phyloP scores from a whole-genome alignment of 805 yeast genomes.

The Yueomyces sinensis region DNA sequence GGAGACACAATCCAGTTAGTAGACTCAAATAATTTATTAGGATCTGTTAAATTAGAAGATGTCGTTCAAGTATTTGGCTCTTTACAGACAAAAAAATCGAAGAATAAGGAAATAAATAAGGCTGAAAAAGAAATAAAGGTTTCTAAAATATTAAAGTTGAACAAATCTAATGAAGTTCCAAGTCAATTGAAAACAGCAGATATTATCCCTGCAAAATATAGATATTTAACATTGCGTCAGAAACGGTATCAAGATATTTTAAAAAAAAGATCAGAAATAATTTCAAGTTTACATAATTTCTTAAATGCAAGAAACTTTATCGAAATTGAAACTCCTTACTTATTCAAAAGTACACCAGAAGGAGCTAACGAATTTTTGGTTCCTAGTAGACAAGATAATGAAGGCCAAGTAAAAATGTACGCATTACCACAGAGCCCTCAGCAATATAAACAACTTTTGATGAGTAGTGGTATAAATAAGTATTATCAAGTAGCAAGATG shows the following conservation, averaged over 20 bases:
- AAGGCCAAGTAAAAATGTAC: conserved; percentile 36
- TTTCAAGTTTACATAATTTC: conserved; percentile 31
- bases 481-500: conserved; percentile 91
- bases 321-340: conserved; percentile 84
- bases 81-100: conserved; percentile 20
- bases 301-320: conserved; percentile 39
- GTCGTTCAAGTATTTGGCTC: conserved; percentile 54
- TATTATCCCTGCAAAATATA: conserved; percentile 60
- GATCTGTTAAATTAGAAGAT: conserved; percentile 55
- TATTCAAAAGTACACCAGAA: conserved; percentile 94
- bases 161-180: conserved; percentile 49
- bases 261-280: conserved; percentile 41
- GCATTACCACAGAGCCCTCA: conserved; percentile 98
- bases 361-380: conserved; percentile 95
- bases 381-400: conserved; percentile 56
- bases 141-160: conserved; percentile 39
- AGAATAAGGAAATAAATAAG: conserved; percentile 4
- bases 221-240: conserved; percentile 69
- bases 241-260: conserved; percentile 43
- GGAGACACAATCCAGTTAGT: conserved; percentile 57
- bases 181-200: conserved; percentile 49
- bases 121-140: conserved; percentile 49
- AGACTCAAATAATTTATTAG: conserved; percentile 28
- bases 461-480: conserved; percentile 82
- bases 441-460: conserved; percentile 86